Evolutionary conservation across 2,329 filamentous ascomycete species (phyloP).

Genomic region (Exophiala sideris): DNA sequence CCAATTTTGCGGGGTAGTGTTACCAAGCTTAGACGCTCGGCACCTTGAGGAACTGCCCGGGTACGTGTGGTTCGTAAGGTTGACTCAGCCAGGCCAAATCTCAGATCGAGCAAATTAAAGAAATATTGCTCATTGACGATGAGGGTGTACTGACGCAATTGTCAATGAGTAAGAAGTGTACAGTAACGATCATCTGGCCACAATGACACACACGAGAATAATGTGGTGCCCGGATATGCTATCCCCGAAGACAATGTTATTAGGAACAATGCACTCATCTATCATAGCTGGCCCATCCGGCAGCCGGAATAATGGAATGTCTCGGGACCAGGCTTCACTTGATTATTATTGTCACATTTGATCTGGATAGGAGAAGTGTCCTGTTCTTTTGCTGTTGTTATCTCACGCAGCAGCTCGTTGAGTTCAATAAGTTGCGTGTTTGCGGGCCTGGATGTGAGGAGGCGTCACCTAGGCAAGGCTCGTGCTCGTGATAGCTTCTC

Average conservation of each 20-base stretch:
- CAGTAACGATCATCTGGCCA: too few relatives aligned
- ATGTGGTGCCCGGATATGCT: background rate
- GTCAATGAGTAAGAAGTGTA: too few relatives aligned
- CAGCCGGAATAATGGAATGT: conserved; percentile 1
- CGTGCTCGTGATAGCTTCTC: conserved; percentile 5
- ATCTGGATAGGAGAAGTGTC: conserved; percentile 6
- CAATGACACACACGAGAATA: too few relatives aligned
- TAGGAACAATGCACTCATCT: background rate
- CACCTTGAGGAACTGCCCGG: background rate
- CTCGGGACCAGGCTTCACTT: background rate
- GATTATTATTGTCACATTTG: background rate
- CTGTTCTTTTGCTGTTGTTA: background rate
- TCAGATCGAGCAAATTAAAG: too few relatives aligned
- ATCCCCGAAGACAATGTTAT: background rate
- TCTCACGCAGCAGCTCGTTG: background rate
- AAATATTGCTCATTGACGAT: too few relatives aligned
- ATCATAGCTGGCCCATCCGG: background rate
- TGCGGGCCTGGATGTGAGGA: background rate
- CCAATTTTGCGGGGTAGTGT: too few relatives aligned
- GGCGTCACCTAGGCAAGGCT: conserved; percentile 19
- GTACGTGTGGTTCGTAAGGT: conserved; percentile 6
- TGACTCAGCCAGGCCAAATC: conserved; percentile 6
- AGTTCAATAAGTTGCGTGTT: conserved; percentile 5
- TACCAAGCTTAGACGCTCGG: too few relatives aligned
- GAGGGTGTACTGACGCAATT: too few relatives aligned